These are phyloP conservation scores for Avena atlantica DNA, from an alignment of 176 grass and related monocot species.

Conservation along the genomic window DNA sequence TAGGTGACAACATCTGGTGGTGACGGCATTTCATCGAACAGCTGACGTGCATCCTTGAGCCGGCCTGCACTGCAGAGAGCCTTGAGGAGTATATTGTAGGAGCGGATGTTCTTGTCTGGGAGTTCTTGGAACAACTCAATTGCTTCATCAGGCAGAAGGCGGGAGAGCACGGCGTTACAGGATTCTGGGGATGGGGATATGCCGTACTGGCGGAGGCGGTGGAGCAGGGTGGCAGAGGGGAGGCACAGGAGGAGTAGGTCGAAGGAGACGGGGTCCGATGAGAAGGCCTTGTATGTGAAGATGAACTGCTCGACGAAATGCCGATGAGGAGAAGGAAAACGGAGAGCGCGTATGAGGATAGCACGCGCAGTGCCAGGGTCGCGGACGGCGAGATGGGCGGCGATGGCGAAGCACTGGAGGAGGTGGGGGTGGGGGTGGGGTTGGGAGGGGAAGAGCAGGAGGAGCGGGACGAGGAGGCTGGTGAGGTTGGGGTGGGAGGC, in stretches of 20 bases:
- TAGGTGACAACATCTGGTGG: slow-evolving; percentile 70
- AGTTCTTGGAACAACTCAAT: slow-evolving; percentile 58
- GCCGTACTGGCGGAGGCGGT: slow-evolving; percentile 70
- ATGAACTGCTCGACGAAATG: slow-evolving; percentile 80
- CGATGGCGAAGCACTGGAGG: slow-evolving; percentile 53
- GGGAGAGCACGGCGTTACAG: slow-evolving; percentile 70
- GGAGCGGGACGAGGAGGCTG: slow-evolving; percentile 58
- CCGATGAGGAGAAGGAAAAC: slow-evolving; percentile 53
- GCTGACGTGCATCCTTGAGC: slow-evolving; percentile 56
- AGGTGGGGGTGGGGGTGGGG: slow-evolving; percentile 53
- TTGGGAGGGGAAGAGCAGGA: slow-evolving; percentile 51
- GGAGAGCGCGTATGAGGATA: slow-evolving; percentile 51
- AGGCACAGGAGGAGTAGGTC: slow-evolving; percentile 74
- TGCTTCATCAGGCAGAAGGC: slow-evolving; percentile 63
- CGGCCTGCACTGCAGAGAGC: slow-evolving; percentile 48
- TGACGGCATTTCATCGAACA: slow-evolving; percentile 59
- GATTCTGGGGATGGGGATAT: slow-evolving; percentile 64
- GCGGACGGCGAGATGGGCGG: slow-evolving; percentile 59
- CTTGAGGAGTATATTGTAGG: slow-evolving; percentile 81
- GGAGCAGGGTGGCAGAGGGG: slow-evolving; percentile 59
- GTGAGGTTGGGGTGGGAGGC: slow-evolving; percentile 54
- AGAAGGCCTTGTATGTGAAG: slow-evolving; percentile 86
- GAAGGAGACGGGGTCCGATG: slow-evolving; percentile 74
- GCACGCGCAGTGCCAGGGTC: slow-evolving; percentile 44
- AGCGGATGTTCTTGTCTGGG: slow-evolving; percentile 61